A percentile compares a stretch with the other conserved stretches of the same genome.
phyloP scores from a whole-genome alignment of 2,329 filamentous ascomycete species.

The Coniochaeta pulveracea region DNA sequence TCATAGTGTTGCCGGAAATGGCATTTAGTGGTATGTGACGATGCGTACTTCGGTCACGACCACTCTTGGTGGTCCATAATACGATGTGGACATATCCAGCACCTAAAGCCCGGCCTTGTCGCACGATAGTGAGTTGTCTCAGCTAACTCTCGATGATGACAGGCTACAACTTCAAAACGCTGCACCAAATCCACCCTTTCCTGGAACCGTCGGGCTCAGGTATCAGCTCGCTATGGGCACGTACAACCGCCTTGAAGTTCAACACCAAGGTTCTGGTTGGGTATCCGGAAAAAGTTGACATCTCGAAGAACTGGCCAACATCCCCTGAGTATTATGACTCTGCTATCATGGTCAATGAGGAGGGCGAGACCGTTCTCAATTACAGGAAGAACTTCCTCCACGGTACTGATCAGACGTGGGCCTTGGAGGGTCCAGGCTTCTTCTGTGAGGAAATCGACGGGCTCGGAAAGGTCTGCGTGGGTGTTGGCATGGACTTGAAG shows the following conservation, averaged over 20 bases:
- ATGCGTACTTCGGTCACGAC: neutral
- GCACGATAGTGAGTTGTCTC: neutral
- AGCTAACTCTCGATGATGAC: constrained; percentile 13
- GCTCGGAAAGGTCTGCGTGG: constrained; percentile 41
- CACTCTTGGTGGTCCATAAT: neutral
- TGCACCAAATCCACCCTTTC: constrained; percentile 55
- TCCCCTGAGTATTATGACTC: constrained; percentile 44
- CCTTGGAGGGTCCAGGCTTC: constrained; percentile 40
- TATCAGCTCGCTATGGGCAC: constrained; percentile 61
- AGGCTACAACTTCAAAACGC: constrained; percentile 70
- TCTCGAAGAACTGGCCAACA: constrained; percentile 35
- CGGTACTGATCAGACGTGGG: constrained; percentile 50
- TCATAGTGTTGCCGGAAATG: constrained; percentile 66
- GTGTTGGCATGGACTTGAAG: constrained; percentile 58
- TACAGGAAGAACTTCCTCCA: constrained; percentile 51
- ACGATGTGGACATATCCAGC: too few species aligned
- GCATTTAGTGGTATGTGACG: constrained; percentile 55
- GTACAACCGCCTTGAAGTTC: constrained; percentile 51
- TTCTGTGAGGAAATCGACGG: constrained; percentile 30
- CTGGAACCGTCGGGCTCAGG: constrained; percentile 58
- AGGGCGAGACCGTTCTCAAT: constrained; percentile 48
- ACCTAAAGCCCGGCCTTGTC: too few species aligned
- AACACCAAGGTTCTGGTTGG: constrained; percentile 59
- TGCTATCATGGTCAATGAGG: constrained; percentile 39
- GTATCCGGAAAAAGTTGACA: constrained; percentile 60